Base-by-base conservation (phyloP, 2,329 filamentous ascomycete genomes). In the Cordyceps cicadae region DNA sequence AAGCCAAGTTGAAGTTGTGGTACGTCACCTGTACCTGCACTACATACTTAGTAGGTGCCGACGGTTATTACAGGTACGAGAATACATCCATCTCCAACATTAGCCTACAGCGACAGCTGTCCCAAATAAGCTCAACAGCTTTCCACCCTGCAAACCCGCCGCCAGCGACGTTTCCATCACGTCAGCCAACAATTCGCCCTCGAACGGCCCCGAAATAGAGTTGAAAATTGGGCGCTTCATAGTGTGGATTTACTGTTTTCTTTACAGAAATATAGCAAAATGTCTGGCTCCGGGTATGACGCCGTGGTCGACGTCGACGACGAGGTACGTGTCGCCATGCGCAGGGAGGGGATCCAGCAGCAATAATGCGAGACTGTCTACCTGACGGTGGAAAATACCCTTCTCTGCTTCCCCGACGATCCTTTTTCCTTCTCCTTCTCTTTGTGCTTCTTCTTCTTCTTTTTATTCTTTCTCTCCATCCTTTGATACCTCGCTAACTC, bases 231-330 rank as follows among this genome's bases (percentile, higher is more conserved):
- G 5, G 12, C 1, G 14, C 3, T 14, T 15, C 14, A 11, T n/a
- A 3, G 3, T 21, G 11, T 43, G 3, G 14, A 50, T 21, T 14
- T 17, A 6, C 12, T 19, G n/a, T 41, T 2, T 12, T 34, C 3
- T 51, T 50, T 7, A 32, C 21, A 24, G 34, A 32, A 9, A 17
- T 37, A 26, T n/a, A 3, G 6, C 5, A 70, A 79, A 68, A 92
- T 92, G 89, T 84, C 89, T 62, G 89, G 89, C 74, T 83, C 90
- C 71, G 92, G 92, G 68, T 99, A 99, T 75, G 94, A 99, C 79
- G 94, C 96, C 64, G 93, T 99, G 66, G 94, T 99, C 63, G 94
- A 99, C 70, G 88, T 97, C 60, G 94, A 99, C 74, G 90, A 94
- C 70, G 94, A 97, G 84, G 92, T 96, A 71, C 39, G 56, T 59